Evolutionary conservation across 257 asterid genomes (phyloP), one percentile per base, ranked within the genome.

Genomic region (Phtheirospermum japonicum): DNA sequence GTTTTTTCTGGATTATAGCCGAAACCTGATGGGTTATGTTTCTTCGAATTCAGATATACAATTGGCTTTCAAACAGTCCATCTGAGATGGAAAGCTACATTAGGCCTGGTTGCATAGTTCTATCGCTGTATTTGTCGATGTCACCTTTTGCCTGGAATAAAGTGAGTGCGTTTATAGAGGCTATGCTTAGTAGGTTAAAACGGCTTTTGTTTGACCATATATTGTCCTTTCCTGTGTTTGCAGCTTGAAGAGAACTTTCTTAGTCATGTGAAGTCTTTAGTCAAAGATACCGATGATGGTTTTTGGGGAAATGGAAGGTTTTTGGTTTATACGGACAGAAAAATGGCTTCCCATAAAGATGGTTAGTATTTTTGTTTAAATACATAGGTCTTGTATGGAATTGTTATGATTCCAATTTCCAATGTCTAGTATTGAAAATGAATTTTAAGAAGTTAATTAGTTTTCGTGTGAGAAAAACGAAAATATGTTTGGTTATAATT

Each of bases 31-130:
- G 10, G 62, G 9, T 8, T 57, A 7, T 51, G 14, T 64, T 33
- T 33, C 56, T 14, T 66, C 30, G 51, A n/a, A 51, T 57, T 59
- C 85, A 92, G 98, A 75, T 92, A 63, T 78, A 59, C 78, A 82
- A 77, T 65, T 92, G 98, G 98, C 93, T 92, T 57, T 80, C 89
- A 32, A 83, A 66, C 69, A 80, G 89, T 73, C 98, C 98, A 14
- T 79, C 97, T 9, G 97, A 92, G 65, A 92, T 92, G 91, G 98
- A 89, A 77, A 83, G 98, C 81, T 85, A 86, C 76, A 89, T 92
- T 66, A 83, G 89, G 71, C 98, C 98, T 69, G 98, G 97, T 65
- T 92, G 98, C 73, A 76, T 92, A 55, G 71, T 89, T 48, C 71
- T 92, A 18, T 81, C 98, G 13, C 51, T 92, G 71, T 92, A 92